A percentile compares a stretch with the other conserved stretches of the same genome.
phyloP scores from a whole-genome alignment of 140 eudicot species.

The Anethum foeniculum region DNA sequence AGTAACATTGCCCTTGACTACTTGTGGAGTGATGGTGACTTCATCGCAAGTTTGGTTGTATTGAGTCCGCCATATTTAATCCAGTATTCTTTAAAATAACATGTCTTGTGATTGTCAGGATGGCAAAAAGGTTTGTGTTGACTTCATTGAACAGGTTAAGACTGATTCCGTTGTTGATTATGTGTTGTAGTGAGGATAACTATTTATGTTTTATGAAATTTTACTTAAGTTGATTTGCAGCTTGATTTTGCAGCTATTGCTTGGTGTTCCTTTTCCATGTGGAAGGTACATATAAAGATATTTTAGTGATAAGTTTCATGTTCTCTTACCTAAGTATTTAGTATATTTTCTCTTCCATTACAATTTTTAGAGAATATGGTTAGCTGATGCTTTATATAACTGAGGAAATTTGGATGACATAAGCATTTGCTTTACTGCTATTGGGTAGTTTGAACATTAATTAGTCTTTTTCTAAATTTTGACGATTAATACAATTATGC shows the following conservation, averaged over 20 bases:
- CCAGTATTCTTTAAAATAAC: background rate
- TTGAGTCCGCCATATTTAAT: background rate
- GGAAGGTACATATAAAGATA: slow-evolving; percentile 66
- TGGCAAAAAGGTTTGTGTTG: slow-evolving; percentile 59
- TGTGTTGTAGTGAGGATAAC: background rate
- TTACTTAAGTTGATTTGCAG: slow-evolving; percentile 44
- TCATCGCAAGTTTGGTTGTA: background rate
- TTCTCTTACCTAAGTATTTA: background rate
- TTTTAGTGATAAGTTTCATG: background rate
- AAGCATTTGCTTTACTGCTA: background rate
- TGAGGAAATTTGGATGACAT: background rate
- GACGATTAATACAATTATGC: too few relatives aligned
- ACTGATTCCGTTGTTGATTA: slow-evolving; percentile 8
- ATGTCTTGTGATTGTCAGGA: slow-evolving; percentile 42
- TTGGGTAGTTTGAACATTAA: background rate
- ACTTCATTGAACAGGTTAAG: slow-evolving; percentile 73
- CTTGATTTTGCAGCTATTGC: slow-evolving; percentile 91
- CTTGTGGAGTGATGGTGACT: background rate
- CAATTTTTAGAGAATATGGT: background rate
- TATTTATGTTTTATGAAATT: slow-evolving; percentile 12
- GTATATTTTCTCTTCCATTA: background rate
- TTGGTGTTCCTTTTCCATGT: slow-evolving; percentile 93
- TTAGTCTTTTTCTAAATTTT: too few relatives aligned
- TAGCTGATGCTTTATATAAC: background rate
- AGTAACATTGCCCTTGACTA: background rate